Base-by-base conservation (phyloP, 129 eudicot genomes). In the Flaveria ramosissima region DNA sequence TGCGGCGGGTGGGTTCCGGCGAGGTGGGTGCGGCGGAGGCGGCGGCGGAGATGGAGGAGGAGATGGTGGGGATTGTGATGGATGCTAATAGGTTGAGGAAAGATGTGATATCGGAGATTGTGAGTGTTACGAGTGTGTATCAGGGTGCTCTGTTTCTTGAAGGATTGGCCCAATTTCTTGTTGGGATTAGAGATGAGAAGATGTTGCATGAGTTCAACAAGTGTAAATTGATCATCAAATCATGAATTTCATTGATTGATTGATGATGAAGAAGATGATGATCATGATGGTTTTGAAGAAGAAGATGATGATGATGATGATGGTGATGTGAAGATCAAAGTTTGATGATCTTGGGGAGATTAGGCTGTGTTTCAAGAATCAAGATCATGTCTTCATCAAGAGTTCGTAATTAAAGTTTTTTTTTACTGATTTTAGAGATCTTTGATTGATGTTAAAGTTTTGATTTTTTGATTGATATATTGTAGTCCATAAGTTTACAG, bases 91-190 rank as follows among this genome's bases (percentile, higher is more conserved):
- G 98, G 82, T 20, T 91, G 47, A 41, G 98, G 79, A 87, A 83
- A 48, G 89, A 91, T 79, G 96, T 89, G 55, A 86, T 94, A 65
- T 78, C 88, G 0, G 98, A 94, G 73, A 89, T 89, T 55, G 78
- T 91, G 79, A 85, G 86, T 53, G 90, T 81, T 4, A 81, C 92
- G 12, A 80, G 70, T 83, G 92, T 89, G 82, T 83, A 93, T 81
- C 97, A 93, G 80, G 96, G 81, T 17, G 98, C 93, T 15, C 20
- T 89, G 86, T 91, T 88, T 87, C 89, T 88, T 79, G 88, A 93
- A 84, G 89, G 84, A 13, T 79, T 93, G 13, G 91, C 96, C 77
- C 88, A 88, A 81, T 91, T 93, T 82, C 85, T 91, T 80, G 93
- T 91, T 79, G 98, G 98, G 83, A 82, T 93, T 66, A 20, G 88